Conservation (phyloP, 2,329 filamentous ascomycete species). For the Leptoxyphium fumago region DNA sequence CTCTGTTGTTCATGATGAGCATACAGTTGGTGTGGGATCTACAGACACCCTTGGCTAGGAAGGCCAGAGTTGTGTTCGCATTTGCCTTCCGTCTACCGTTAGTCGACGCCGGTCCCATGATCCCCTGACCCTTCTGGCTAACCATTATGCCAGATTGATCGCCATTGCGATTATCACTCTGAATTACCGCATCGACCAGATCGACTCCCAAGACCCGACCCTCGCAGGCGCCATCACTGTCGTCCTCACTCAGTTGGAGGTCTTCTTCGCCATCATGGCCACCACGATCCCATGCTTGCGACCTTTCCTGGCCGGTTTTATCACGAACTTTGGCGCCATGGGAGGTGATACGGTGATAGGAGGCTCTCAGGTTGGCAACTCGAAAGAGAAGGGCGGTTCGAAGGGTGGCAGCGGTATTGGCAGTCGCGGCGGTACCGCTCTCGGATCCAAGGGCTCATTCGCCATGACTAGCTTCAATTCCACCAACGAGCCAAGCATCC, state of each 20-base stretch:
- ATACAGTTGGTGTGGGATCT: slow-evolving; percentile 25
- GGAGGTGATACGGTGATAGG: slow-evolving; percentile 2
- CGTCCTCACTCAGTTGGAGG: slow-evolving; percentile 27
- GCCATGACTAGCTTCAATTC: neutral
- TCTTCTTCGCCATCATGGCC: slow-evolving; percentile 27
- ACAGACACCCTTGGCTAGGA: slow-evolving; percentile 24
- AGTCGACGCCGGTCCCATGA: slow-evolving; percentile 2
- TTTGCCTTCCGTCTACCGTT: slow-evolving; percentile 29
- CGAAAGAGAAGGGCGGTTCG: neutral
- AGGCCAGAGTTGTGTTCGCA: slow-evolving; percentile 24
- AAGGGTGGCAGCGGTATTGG: neutral
- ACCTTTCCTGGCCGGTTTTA: slow-evolving; percentile 21
- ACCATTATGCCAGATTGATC: slow-evolving; percentile 22
- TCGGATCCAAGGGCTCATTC: neutral
- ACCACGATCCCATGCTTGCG: slow-evolving; percentile 30
- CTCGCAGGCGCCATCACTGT: slow-evolving; percentile 22
- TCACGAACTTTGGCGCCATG: slow-evolving; percentile 9
- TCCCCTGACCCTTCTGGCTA: neutral
- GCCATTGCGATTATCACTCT: slow-evolving; percentile 25
- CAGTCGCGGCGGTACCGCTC: neutral
- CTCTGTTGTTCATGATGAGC: slow-evolving; percentile 23
- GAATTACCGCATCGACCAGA: slow-evolving; percentile 19
- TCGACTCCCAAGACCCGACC: slow-evolving; percentile 22
- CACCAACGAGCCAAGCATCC: neutral
- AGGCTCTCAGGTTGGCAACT: slow-evolving; percentile 3